These are phyloP conservation scores for Didymella keratinophila DNA, from an alignment of 2,329 filamentous ascomycete genomes.

Conservation along the genomic window DNA sequence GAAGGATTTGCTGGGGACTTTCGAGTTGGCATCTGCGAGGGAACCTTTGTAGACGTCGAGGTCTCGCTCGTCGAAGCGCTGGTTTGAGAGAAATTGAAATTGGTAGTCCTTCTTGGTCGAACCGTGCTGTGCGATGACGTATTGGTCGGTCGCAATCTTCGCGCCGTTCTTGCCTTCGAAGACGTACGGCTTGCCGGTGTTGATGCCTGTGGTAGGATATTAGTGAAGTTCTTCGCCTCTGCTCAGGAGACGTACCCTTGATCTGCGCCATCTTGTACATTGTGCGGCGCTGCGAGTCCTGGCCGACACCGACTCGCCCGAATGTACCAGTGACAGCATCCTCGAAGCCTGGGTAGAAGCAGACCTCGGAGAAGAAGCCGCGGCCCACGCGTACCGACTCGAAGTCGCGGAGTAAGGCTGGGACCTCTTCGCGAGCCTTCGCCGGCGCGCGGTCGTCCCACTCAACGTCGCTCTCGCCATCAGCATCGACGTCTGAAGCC, in stretches of 20 bases:
- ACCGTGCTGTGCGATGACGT: conserved; percentile 81
- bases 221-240: neutral
- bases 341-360: conserved; percentile 92
- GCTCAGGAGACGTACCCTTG: conserved; percentile 69
- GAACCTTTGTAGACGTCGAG: conserved; percentile 81
- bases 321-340: conserved; percentile 83
- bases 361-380: conserved; percentile 86
- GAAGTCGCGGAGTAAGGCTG: conserved; percentile 79
- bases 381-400: conserved; percentile 85
- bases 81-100: conserved; percentile 89
- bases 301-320: conserved; percentile 82
- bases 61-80: conserved; percentile 83
- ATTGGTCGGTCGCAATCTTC: conserved; percentile 83
- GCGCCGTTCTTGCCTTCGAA: conserved; percentile 78
- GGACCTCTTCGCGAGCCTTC: conserved; percentile 69
- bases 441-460: conserved; percentile 68
- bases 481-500: conserved; percentile 67
- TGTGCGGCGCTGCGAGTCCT: conserved; percentile 75
- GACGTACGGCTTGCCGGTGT: conserved; percentile 80
- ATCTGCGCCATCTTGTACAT: conserved; percentile 90
- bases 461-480: conserved; percentile 79
- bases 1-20: conserved; percentile 74
- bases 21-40: conserved; percentile 72
- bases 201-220: conserved; percentile 68
- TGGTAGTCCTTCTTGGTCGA: conserved; percentile 85